Conservation (phyloP, 805 yeast genomes). For the Candida ipomoeae region DNA sequence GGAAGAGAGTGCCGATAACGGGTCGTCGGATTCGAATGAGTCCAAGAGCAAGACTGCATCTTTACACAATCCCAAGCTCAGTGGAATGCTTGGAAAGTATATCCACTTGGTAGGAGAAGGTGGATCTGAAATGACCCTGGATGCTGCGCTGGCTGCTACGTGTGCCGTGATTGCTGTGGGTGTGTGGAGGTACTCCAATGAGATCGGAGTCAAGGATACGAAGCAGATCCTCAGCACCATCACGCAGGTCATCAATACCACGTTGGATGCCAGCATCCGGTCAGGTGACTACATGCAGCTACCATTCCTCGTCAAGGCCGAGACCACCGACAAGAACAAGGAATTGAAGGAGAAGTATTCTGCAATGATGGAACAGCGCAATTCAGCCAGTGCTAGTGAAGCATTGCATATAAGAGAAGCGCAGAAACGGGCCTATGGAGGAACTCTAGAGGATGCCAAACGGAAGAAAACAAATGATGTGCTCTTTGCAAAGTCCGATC, state of each 20-base stretch:
- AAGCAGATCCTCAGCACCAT: slow-evolving; percentile 7
- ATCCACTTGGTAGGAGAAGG: slow-evolving; percentile 35
- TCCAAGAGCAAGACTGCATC: slow-evolving; percentile 1
- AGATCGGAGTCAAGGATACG: slow-evolving; percentile 5
- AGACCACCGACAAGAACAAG: background rate
- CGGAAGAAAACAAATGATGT: background rate
- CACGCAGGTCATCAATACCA: slow-evolving; percentile 8
- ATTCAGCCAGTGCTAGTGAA: background rate
- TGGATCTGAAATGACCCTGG: slow-evolving; percentile 30
- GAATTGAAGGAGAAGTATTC: background rate
- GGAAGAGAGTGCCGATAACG: slow-evolving; percentile 15
- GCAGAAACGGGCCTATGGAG: background rate
- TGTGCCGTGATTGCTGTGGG: slow-evolving; percentile 23
- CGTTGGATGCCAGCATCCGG: slow-evolving; percentile 12
- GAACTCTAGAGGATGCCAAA: background rate
- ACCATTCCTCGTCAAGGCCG: slow-evolving; percentile 11
- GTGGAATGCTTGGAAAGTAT: slow-evolving; percentile 28
- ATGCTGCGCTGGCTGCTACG: slow-evolving; percentile 22
- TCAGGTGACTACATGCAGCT: slow-evolving; percentile 11
- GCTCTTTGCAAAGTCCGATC: background rate
- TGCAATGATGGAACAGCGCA: background rate
- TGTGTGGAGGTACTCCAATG: slow-evolving; percentile 7
- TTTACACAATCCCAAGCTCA: slow-evolving; percentile 23
- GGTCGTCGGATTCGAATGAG: background rate
- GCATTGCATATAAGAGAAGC: background rate